These are phyloP conservation scores for Tanacetum coccineum DNA, from an alignment of 129 eudicot genomes.

Conservation along the genomic window DNA sequence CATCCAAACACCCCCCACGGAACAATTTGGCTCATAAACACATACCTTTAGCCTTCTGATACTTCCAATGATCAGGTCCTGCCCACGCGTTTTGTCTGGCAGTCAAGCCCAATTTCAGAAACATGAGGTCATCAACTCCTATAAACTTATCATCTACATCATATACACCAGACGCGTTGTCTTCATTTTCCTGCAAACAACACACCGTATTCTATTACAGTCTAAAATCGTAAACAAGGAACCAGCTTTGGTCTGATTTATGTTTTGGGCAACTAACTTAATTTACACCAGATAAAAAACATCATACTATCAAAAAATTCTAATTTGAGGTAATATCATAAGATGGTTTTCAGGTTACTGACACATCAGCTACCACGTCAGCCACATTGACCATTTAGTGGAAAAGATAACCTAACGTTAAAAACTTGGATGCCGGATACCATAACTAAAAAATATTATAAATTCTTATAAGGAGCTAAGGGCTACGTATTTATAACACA, in stretches of 20 bases:
- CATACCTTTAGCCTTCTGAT: conserved; percentile 63
- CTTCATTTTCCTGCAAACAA: conserved; percentile 49
- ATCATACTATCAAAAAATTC: too few species aligned
- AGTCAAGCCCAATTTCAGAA: conserved; percentile 49
- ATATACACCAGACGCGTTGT: conserved; percentile 28
- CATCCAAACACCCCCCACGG: conserved; percentile 2
- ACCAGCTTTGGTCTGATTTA: background rate
- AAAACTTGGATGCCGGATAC: too few species aligned
- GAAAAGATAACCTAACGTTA: too few species aligned
- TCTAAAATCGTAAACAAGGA: background rate
- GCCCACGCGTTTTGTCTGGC: conserved; percentile 91
- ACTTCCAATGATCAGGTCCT: conserved; percentile 97
- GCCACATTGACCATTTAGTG: too few species aligned
- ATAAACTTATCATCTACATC: conserved; percentile 51
- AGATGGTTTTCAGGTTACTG: background rate
- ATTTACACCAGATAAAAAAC: too few species aligned
- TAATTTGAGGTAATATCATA: too few species aligned
- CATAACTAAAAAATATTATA: too few species aligned
- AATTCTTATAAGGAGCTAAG: too few species aligned
- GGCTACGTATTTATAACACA: too few species aligned
- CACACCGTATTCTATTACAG: background rate
- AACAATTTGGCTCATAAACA: background rate
- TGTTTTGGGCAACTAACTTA: background rate
- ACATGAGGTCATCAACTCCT: conserved; percentile 54
- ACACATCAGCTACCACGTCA: background rate